phyloP scores from a whole-genome alignment of 345 rosid genomes.

The Eutrema yunnanense region DNA sequence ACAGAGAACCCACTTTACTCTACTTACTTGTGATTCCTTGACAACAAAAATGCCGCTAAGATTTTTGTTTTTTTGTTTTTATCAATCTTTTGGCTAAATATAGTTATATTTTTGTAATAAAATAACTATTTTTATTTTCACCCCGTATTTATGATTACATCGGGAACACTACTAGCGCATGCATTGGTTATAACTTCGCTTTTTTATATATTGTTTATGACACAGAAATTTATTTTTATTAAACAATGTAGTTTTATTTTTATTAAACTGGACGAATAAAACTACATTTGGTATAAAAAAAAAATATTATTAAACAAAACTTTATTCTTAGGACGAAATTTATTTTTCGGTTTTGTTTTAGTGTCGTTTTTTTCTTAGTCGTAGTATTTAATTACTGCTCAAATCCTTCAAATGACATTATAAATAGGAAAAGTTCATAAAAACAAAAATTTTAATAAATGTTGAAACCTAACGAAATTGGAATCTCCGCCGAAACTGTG shows the following conservation, averaged over 20 bases:
- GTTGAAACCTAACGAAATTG: background rate
- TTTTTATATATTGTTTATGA: no score
- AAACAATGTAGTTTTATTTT: no score
- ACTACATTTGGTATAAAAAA: background rate
- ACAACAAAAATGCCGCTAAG: background rate
- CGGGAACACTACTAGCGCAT: background rate
- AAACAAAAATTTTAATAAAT: background rate
- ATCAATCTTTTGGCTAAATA: background rate
- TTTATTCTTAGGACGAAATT: background rate
- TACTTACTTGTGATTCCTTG: background rate
- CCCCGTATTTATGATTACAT: background rate
- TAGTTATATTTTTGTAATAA: no score
- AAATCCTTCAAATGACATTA: background rate
- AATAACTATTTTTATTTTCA: background rate
- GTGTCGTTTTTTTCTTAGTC: no score
- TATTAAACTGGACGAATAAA: background rate
- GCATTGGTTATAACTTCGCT: no score
- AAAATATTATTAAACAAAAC: no score
- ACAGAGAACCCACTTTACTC: background rate
- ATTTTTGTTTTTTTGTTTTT: background rate
- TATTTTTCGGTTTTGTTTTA: background rate
- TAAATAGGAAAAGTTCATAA: background rate
- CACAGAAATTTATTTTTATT: no score
- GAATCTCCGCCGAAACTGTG: constrained; percentile 1
- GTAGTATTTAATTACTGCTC: background rate